Conservation (phyloP, 208 protist species). For the Vickermania ingenoplastis region DNA sequence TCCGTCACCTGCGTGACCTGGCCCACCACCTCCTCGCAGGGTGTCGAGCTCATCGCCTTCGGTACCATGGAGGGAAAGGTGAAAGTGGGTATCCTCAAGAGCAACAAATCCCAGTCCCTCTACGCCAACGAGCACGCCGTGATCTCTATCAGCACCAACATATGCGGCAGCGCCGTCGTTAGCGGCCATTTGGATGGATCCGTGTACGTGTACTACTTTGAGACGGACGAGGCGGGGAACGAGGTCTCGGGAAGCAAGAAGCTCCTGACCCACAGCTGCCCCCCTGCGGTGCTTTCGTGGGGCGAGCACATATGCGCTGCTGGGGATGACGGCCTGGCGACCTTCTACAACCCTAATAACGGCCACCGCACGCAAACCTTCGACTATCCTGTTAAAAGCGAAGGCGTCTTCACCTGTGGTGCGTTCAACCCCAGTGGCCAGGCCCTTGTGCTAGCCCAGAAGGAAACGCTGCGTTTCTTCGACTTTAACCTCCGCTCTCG, state of each 20-base stretch:
- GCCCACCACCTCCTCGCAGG: conserved; percentile 81
- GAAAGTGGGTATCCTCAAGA: conserved; percentile 87
- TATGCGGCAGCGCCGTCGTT: conserved; percentile 82
- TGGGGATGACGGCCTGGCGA: conserved; percentile 82
- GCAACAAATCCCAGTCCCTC: conserved; percentile 91
- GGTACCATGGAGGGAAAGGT: conserved; percentile 93
- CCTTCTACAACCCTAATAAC: conserved; percentile 90
- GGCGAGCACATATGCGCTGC: conserved; percentile 89
- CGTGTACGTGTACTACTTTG: conserved; percentile 83
- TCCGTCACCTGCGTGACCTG: conserved; percentile 90
- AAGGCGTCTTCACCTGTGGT: conserved; percentile 88
- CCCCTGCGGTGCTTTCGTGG: conserved; percentile 89
- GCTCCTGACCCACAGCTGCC: conserved; percentile 80
- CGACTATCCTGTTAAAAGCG: conserved; percentile 71
- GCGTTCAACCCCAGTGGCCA: conserved; percentile 92
- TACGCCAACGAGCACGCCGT: conserved; percentile 89
- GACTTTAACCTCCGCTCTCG: conserved; percentile 84
- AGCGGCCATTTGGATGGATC: conserved; percentile 90
- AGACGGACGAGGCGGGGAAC: conserved; percentile 49
- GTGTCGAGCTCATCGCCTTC: conserved; percentile 91
- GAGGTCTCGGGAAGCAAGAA: conserved; percentile 63
- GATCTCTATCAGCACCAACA: conserved; percentile 62
- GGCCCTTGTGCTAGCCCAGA: conserved; percentile 80
- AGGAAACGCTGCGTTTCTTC: conserved; percentile 88
- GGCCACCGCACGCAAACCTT: conserved; percentile 83